A percentile compares a stretch with the other conserved stretches of the same genome.
Evolutionary conservation across 495 filamentous ascomycete genomes (phyloP).

Genomic region (Aspergillus ellipticus): DNA sequence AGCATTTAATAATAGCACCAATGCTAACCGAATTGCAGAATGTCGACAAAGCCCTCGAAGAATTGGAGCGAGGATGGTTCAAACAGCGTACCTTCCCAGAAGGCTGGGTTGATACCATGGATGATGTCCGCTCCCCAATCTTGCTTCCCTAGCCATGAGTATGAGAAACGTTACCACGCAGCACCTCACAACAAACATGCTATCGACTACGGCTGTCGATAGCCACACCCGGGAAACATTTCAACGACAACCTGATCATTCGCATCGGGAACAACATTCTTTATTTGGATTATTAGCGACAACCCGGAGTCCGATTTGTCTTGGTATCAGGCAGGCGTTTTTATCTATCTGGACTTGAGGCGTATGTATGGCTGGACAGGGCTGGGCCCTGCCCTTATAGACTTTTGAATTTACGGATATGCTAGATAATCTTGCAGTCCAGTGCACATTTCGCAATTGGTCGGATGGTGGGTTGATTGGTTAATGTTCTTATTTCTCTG

Average conservation of each 20-base stretch:
- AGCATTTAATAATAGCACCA: neutral
- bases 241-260: too few species aligned
- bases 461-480: too few species aligned
- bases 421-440: too few species aligned
- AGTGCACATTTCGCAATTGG: too few species aligned
- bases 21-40: slow-evolving; percentile 22
- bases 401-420: too few species aligned
- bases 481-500: too few species aligned
- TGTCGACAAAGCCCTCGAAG: slow-evolving; percentile 35
- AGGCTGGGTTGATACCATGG: slow-evolving; percentile 37
- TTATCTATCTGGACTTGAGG: too few species aligned
- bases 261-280: too few species aligned
- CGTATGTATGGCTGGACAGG: neutral
- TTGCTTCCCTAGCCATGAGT: slow-evolving; percentile 21
- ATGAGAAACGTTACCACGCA: neutral
- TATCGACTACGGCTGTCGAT: neutral
- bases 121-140: slow-evolving; percentile 37
- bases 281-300: too few species aligned
- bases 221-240: neutral
- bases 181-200: neutral
- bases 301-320: too few species aligned
- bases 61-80: slow-evolving; percentile 35
- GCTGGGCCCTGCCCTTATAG: neutral
- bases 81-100: slow-evolving; percentile 36
- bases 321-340: too few species aligned